Conservation (phyloP, 441 rosid genomes). For the Daphne laureola region DNA sequence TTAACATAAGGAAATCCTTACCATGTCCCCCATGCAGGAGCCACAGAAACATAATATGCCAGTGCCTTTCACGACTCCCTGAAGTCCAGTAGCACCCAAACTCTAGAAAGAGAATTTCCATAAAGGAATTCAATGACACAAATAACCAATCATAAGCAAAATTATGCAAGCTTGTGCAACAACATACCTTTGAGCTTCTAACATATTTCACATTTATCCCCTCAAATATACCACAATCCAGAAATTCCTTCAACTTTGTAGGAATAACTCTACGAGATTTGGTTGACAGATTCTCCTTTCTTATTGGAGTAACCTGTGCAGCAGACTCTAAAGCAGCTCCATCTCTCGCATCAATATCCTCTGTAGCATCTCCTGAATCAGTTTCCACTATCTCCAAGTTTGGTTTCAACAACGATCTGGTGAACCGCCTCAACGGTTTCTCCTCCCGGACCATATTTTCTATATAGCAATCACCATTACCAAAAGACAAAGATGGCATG, state of each 20-base stretch:
- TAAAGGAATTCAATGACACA: slow-evolving; percentile 4
- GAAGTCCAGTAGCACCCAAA: slow-evolving; percentile 38
- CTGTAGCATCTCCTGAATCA: slow-evolving; percentile 16
- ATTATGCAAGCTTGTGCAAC: background rate
- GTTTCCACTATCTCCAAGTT: slow-evolving; percentile 23
- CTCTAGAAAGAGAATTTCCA: slow-evolving; percentile 24
- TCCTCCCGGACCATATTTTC: slow-evolving; percentile 17
- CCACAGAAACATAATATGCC: slow-evolving; percentile 70
- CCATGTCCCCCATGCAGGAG: slow-evolving; percentile 52
- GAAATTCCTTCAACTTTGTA: slow-evolving; percentile 53
- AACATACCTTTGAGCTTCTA: slow-evolving; percentile 53
- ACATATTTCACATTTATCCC: slow-evolving; percentile 56
- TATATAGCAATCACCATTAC: slow-evolving; percentile 18
- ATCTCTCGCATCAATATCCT: slow-evolving; percentile 9
- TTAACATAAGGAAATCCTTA: slow-evolving; percentile 23
- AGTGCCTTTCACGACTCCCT: slow-evolving; percentile 54
- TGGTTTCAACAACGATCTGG: slow-evolving; percentile 54
- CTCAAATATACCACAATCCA: slow-evolving; percentile 72
- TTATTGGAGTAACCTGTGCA: slow-evolving; percentile 20
- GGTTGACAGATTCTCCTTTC: slow-evolving; percentile 27
- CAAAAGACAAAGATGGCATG: slow-evolving; percentile 13
- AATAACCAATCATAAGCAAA: background rate
- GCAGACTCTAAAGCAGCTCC: slow-evolving; percentile 14
- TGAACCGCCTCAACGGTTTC: slow-evolving; percentile 55
- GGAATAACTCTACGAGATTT: slow-evolving; percentile 41